Conservation (phyloP, 1,139 yeast species). For the Yueomyces sp. region DNA sequence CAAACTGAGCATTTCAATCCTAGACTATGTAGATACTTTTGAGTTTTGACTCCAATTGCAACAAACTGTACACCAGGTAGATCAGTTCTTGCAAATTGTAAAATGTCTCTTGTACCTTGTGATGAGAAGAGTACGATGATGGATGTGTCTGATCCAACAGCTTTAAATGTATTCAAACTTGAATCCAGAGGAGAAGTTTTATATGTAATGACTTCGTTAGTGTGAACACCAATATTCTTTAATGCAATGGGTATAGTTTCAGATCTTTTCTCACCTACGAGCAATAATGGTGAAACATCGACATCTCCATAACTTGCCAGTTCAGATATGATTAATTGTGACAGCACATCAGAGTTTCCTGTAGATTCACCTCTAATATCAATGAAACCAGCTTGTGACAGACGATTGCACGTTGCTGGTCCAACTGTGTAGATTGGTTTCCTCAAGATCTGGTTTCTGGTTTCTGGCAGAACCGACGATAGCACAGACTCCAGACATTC, state of each 20-base stretch:
- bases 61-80: slow-evolving; percentile 26
- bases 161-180: slow-evolving; percentile 30
- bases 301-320: slow-evolving; percentile 11
- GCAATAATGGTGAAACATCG: slow-evolving; percentile 33
- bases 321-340: slow-evolving; percentile 48
- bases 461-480: slow-evolving; percentile 9
- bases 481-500: slow-evolving; percentile 52
- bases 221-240: slow-evolving; percentile 28
- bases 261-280: slow-evolving; percentile 77
- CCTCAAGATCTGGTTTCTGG: slow-evolving; percentile 22
- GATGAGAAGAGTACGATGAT: slow-evolving; percentile 90
- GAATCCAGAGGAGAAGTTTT: slow-evolving; percentile 44
- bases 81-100: slow-evolving; percentile 30
- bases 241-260: slow-evolving; percentile 68
- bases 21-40: slow-evolving; percentile 40
- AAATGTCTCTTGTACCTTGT: slow-evolving; percentile 63
- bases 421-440: slow-evolving; percentile 80
- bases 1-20: slow-evolving; percentile 51
- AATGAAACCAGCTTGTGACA: slow-evolving; percentile 49
- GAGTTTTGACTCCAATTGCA: slow-evolving; percentile 91
- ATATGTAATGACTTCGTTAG: slow-evolving; percentile 59
- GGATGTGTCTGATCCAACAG: slow-evolving; percentile 5
- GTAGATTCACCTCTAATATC: slow-evolving; percentile 65
- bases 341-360: slow-evolving; percentile 67
- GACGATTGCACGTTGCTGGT: slow-evolving; percentile 67